Base-by-base conservation (phyloP, 352 stramenopile genomes). In the Pythium aphanidermatum region DNA sequence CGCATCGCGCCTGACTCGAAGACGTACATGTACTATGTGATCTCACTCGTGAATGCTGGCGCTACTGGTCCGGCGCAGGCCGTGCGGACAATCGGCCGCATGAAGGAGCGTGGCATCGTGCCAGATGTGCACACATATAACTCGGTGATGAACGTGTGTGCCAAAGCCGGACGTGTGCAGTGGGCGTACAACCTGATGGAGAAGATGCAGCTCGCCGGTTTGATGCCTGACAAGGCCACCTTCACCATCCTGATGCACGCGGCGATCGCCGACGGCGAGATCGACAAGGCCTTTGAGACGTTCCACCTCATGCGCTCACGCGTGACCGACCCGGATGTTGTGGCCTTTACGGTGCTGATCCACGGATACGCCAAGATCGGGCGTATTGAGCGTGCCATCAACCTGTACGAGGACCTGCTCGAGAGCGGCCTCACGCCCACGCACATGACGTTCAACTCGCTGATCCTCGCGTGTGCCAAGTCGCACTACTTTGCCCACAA, bases 181-280 rank as follows among this genome's bases (percentile, higher is more conserved):
- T 92, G 79, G 79, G 59, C 79, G 6, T 92, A 92, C 68, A 92
- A 89, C 51, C 74, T 92, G 28, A 73, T 92, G 60, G 79, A 92
- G 52, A 85, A 85, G 52, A 87, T 92, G 74, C 79, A 91, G 57
- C 70, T 86, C 10, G 73, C 75, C 0, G 79, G 79, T 8, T 39
- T 86, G 29, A 68, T 69, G 47, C 79, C 79, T 0, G 73, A 83
- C 55, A 51, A 63, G 31, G 71, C 75, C 33, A 86, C 71, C 12
- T 91, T 91, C 44, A 91, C 79, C 36, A 80, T 91, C 30, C 53
- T 91, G 24, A 87, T 91, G 72, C 74, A 87, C 39, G 60, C 79
- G 6, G 74, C 79, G 12, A 88, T 91, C 54, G 72, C 71, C 0
- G 65, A 86, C 27, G 62, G 65, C 49, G 74, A 91, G 28, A 26